Evolutionary conservation across 1,284 basidiomycete genomes (phyloP).

Genomic region (Trichosporon sp.): DNA sequence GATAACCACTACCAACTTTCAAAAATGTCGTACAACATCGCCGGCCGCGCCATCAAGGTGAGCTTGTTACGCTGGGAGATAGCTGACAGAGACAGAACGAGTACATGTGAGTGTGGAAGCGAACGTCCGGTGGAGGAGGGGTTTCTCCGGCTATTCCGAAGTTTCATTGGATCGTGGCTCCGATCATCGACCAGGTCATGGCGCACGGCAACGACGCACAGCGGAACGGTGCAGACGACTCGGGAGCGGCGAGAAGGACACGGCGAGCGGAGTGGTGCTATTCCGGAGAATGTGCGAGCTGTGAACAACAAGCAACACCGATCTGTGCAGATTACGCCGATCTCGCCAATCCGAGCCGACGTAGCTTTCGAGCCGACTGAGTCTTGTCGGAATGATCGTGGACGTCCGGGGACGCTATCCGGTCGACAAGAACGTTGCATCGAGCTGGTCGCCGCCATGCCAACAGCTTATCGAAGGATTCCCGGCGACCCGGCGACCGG

Average conservation of each 20-base stretch:
- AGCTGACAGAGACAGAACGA: slow-evolving; percentile 30
- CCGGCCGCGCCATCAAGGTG: slow-evolving; percentile 48
- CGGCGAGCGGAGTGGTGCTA: background rate
- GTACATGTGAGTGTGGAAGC: slow-evolving; percentile 35
- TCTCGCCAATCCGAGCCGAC: background rate
- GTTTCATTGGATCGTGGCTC: background rate
- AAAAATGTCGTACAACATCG: slow-evolving; percentile 49
- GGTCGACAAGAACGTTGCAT: background rate
- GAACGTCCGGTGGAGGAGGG: background rate
- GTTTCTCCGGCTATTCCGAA: slow-evolving; percentile 2
- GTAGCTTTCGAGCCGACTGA: background rate
- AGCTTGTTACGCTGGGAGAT: slow-evolving; percentile 8
- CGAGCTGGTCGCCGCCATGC: background rate
- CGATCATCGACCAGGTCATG: background rate
- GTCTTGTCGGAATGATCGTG: background rate
- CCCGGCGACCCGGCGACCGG: too few relatives aligned
- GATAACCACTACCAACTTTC: slow-evolving; percentile 5
- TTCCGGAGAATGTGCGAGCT: background rate
- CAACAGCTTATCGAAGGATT: too few relatives aligned
- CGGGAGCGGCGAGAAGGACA: background rate
- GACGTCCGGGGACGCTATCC: background rate
- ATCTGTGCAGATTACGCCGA: background rate
- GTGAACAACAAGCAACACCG: background rate
- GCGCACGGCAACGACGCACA: background rate
- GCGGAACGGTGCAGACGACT: background rate